Evolutionary conservation across 305 asterid species (phyloP), one percentile per base, ranked within the genome.

Genomic region (Salvia sclarea): DNA sequence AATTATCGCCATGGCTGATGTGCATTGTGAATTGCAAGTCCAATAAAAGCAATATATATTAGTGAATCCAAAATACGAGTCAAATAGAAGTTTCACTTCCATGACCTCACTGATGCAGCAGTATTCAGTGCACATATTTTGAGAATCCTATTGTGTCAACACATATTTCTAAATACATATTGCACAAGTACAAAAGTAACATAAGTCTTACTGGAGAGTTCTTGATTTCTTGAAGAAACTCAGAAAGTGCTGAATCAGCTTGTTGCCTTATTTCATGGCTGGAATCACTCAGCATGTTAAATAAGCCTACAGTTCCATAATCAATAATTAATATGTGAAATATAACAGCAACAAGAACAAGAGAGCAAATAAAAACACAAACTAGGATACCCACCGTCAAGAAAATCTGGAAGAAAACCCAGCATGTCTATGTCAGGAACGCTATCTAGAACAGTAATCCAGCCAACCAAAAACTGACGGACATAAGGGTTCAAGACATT

Each of bases 391-490:
- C 75, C 76, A 95, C 99, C 99, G 80, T 95, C 99, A 71, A 95
- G 99, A 82, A 95, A 95, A 82, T 95, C 99, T 63, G 99, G 99
- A 68, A 95, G 98, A 82, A 95, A 95, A 20, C 99, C 99, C 70
- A 95, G 88, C 99, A 95, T 95, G 79, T 95, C 99, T 61, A 95
- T 95, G 68, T 92, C 99, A 8, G 99, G 99, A 79, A 95, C 99
- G 75, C 99, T 95, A 79, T 95, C 99, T 52, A 95, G 86, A 74
- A 95, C 99, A 63, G 99, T 95, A 80, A 95, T 92, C 99, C 99
- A 95, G 68, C 99, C 99, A 17, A 95, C 98, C 87, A 95, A 82
- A 84, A 95, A 95, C 78, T 92, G 99, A 76, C 99, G 97, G 72
- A 95, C 97, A 79, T 86, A 88, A 73, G 99, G 99, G 72, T 88